These are phyloP conservation scores for Thymus mandschuricus DNA, from an alignment of 257 asterid species.

Conservation along the genomic window DNA sequence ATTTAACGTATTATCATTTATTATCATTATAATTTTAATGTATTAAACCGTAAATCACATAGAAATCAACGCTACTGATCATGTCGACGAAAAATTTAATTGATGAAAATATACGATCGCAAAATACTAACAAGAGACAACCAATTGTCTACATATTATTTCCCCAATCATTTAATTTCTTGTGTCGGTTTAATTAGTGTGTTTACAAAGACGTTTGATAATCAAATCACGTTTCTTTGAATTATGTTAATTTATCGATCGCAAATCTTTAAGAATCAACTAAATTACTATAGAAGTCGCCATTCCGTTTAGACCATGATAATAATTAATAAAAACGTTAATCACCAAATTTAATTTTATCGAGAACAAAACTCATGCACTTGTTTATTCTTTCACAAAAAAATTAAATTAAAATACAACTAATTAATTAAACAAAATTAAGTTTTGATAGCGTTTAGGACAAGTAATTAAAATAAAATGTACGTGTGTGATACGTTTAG, in stretches of 20 bases:
- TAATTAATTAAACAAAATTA: neutral
- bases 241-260: neutral
- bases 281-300: neutral
- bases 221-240: neutral
- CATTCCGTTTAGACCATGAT: neutral
- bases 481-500: slow-evolving; percentile 27
- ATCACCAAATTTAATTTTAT: neutral
- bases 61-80: too few species aligned
- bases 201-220: neutral
- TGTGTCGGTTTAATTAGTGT: neutral
- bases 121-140: too few species aligned
- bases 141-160: neutral
- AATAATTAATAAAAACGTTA: neutral
- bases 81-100: too few species aligned
- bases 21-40: too few species aligned
- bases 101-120: too few species aligned
- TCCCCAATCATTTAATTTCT: neutral
- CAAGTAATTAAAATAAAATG: slow-evolving; percentile 5
- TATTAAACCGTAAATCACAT: too few species aligned
- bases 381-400: too few species aligned
- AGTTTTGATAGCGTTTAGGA: slow-evolving; percentile 1
- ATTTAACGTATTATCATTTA: too few species aligned
- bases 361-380: neutral
- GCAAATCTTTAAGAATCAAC: neutral
- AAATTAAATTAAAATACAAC: too few species aligned